Percentiles rank a stretch among this genome's conserved stretches.
Evolutionary conservation across 345 rosid genomes (phyloP).

Genomic region (Firmiana major): DNA sequence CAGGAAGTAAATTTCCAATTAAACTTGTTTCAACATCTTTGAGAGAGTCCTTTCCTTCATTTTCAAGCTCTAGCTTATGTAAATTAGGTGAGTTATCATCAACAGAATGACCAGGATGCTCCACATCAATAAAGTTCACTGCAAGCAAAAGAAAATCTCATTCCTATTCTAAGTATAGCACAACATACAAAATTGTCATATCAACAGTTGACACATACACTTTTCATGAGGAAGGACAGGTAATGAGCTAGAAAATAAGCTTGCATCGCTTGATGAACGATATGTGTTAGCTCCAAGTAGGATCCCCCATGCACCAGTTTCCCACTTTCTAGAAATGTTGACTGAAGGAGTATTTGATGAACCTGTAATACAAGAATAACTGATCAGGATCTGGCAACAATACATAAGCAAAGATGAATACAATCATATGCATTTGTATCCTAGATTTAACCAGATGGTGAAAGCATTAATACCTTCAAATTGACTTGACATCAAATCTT

Average conservation of each 20-base stretch:
- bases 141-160: constrained; percentile 31
- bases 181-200: neutral
- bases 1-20: constrained; percentile 61
- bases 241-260: constrained; percentile 78
- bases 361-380: constrained; percentile 29
- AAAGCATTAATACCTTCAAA: constrained; percentile 31
- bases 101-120: constrained; percentile 35
- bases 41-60: constrained; percentile 44
- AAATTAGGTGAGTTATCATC: constrained; percentile 50
- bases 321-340: constrained; percentile 29
- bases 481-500: constrained; percentile 26
- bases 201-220: constrained; percentile 37
- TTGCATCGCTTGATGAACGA: constrained; percentile 55
- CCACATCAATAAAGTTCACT: constrained; percentile 62
- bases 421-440: neutral
- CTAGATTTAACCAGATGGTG: neutral
- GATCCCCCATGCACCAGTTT: constrained; percentile 52
- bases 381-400: neutral
- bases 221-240: constrained; percentile 80
- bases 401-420: neutral
- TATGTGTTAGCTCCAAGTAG: constrained; percentile 29
- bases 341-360: constrained; percentile 29
- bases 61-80: constrained; percentile 39
- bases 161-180: neutral
- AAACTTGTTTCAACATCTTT: constrained; percentile 50